Base-by-base conservation (phyloP, 495 filamentous ascomycete species). In the Tetracladium marchalianum region DNA sequence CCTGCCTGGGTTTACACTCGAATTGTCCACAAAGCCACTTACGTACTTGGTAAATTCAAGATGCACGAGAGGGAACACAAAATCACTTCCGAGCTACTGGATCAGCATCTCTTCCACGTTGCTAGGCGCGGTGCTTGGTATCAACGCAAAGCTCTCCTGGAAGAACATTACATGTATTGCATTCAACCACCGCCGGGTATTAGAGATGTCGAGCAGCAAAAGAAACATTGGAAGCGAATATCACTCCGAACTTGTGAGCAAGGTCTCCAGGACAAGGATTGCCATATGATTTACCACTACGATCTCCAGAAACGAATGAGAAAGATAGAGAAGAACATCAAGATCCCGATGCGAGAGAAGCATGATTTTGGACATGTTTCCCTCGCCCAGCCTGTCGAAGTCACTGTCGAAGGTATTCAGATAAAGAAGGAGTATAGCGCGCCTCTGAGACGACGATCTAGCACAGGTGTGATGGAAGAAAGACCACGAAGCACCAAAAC, bases 1-100 rank as follows among this genome's bases (percentile, higher is more conserved):
- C 87, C 90, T 2, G 90, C 85, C 11, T 95, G 92, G 79, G 82
- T 95, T 1, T 93, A 95, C 55, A 96, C 92, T 0, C 74, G 92
- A 16, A 90, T 98, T 50, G 72, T 94, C 12, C 89, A 96, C 63
- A 97, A 97, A 65, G 82, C 76, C 7, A 78, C 82, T 0, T 70
- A 83, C 41, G 84, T 85, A n/a, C 73, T 94, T 17, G 90, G 84
- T 6, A 78, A 85, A 11, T 78, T 93, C 50, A 95, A 94, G 57
- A 70, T 82, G 41, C 77, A 95, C 64, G 67, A 70, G 51, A 76
- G 81, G 19, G 92, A 98, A 55, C 80, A 96, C 58, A 66, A 73
- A 13, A 62, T 94, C 2, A 66, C 95, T 1, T 68, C 63, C 1
- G 87, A 92, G 52, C 73, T 98, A 1, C 82, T 98, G 2, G 62